Base-by-base conservation (phyloP, 106 monocot species). In the Narthecium ossifragum region DNA sequence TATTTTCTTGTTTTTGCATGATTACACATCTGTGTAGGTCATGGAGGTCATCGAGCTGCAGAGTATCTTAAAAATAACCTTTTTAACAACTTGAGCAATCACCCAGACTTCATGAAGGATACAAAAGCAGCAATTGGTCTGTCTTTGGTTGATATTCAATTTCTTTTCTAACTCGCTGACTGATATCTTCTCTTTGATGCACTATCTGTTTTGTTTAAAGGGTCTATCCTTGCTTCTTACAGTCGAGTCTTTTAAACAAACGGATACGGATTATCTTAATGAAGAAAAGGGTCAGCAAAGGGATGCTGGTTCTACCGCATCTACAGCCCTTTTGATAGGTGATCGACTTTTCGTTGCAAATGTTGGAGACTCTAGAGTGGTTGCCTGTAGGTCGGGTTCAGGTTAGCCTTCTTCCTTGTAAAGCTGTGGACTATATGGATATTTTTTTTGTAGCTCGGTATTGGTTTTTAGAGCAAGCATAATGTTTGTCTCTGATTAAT, bases 281-380 rank as follows among this genome's bases (percentile, higher is more conserved):
- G 64, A 70, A 53, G 77, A 80, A 61, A 61, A 48, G 22, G 62
- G 68, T 46, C 53, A 68, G 31, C 69, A 67, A 27, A 79, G 66
- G 58, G 88, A 84, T 80, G 76, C 84, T 55, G 88, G 84, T 29
- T 88, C 88, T 65, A 84, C 88, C 54, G 88, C 88, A 48, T 52
- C 83, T 70, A 88, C 83, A 46, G 79, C 70, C 57, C 38, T 88
- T 40, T 60, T 88, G 50, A 47, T 88, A 22, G 76, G 79, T 21
- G 77, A 84, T 65, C 62, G 57, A 0, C 59, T 88, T 60, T 34
- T 80, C 51, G 80, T 83, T 55, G 88, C 88, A 59, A 88, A 88
- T 80, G 88, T 88, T 67, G 83, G 88, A 46, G 88, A 88, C 59
- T 88, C 88, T 27, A 83, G 83, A 68, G 83, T 66, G 10, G 88